Percentiles rank a stretch among this genome's conserved stretches.
phyloP scores from a whole-genome alignment of 345 rosid genomes.

The Luvunga scandens region DNA sequence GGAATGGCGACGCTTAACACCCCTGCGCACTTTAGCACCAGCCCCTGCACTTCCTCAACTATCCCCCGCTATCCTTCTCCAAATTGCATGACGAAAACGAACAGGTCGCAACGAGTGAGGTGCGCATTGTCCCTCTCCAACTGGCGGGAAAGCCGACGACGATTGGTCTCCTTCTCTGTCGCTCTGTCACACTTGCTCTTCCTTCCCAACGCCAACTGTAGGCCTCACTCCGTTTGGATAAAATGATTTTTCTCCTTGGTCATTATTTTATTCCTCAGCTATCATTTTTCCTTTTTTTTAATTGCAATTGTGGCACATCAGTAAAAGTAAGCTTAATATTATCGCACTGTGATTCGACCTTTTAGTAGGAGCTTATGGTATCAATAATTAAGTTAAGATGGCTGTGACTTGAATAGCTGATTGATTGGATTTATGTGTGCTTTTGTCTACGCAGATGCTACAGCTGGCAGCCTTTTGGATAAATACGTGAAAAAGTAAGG shows the following conservation, averaged over 20 bases:
- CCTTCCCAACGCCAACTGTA: constrained; percentile 45
- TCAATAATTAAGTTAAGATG: neutral
- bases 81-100: neutral
- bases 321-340: too few relatives aligned
- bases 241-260: neutral
- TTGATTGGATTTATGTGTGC: neutral
- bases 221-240: neutral
- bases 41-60: constrained; percentile 1
- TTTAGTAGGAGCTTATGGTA: neutral
- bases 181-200: constrained; percentile 40
- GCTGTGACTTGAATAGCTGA: neutral
- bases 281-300: neutral
- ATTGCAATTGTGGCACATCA: too few relatives aligned
- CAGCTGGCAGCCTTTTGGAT: constrained; percentile 50
- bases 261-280: neutral
- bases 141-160: constrained; percentile 56
- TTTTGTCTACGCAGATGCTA: constrained; percentile 45
- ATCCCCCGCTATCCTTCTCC: neutral
- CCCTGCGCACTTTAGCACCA: constrained; percentile 24
- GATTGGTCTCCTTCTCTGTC: constrained; percentile 62
- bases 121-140: constrained; percentile 29
- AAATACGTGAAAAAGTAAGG: constrained; percentile 71
- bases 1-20: constrained; percentile 28
- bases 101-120: constrained; percentile 20
- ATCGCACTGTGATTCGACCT: neutral